Percentiles rank a stretch among this genome's conserved stretches.
These are phyloP conservation scores for Wickerhamiella vanderwaltii DNA, from an alignment of 805 yeast genomes.

Conservation along the genomic window DNA sequence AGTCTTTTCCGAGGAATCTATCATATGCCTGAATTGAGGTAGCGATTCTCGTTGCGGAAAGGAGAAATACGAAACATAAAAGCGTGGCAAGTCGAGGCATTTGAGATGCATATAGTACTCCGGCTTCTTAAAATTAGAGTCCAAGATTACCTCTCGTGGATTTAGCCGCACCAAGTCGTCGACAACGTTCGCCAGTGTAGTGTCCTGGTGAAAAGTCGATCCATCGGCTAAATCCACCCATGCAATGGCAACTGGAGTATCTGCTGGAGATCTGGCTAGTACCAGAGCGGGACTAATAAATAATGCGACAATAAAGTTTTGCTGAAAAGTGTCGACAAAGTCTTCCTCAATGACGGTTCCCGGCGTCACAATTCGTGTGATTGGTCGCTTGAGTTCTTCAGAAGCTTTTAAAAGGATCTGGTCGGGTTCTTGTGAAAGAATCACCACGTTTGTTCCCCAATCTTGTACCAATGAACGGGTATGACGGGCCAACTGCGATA, in stretches of 20 bases:
- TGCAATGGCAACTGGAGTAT: constrained; percentile 52
- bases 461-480: constrained; percentile 62
- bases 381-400: constrained; percentile 40
- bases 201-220: constrained; percentile 50
- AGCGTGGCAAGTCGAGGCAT: constrained; percentile 45
- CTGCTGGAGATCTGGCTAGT: constrained; percentile 7
- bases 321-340: constrained; percentile 57
- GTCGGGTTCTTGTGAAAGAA: constrained; percentile 43
- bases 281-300: constrained; percentile 25
- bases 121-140: constrained; percentile 14
- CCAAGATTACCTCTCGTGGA: constrained; percentile 67
- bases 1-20: constrained; percentile 3
- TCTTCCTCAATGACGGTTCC: constrained; percentile 87
- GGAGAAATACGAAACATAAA: constrained; percentile 44
- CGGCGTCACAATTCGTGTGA: constrained; percentile 74
- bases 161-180: constrained; percentile 64
- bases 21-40: constrained; percentile 27
- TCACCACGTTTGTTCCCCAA: constrained; percentile 58
- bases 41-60: constrained; percentile 33
- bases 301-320: constrained; percentile 59
- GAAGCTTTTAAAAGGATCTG: constrained; percentile 24
- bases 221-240: constrained; percentile 91
- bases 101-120: too few species aligned
- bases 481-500: constrained; percentile 55
- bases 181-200: constrained; percentile 45